A percentile compares a stretch with the other conserved stretches of the same genome.
phyloP scores from a whole-genome alignment of 2,329 filamentous ascomycete genomes.

The Penicillium frequentans region DNA sequence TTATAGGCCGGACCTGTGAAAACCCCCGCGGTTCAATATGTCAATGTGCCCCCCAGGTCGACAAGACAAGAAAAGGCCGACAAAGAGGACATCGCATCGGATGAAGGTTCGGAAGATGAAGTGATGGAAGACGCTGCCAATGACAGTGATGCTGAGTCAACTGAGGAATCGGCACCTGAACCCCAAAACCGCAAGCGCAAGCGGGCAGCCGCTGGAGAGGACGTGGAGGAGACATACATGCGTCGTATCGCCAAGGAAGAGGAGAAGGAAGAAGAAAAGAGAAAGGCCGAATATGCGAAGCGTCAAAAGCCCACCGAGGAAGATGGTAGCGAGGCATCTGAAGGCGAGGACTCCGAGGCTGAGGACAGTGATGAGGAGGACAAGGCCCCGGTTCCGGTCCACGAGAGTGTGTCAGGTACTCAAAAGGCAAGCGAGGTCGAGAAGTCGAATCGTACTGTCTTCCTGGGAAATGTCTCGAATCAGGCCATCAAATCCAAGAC shows the following conservation, averaged over 20 bases:
- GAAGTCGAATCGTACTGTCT: constrained; percentile 86
- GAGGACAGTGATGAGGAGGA: constrained; percentile 37
- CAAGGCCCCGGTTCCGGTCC: constrained; percentile 31
- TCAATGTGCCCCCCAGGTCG: constrained; percentile 4
- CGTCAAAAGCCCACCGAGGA: constrained; percentile 36
- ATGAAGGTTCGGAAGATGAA: constrained; percentile 35
- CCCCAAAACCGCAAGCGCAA: constrained; percentile 52
- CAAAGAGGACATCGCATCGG: constrained; percentile 27
- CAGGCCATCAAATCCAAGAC: constrained; percentile 79
- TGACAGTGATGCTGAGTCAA: constrained; percentile 52
- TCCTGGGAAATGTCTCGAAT: constrained; percentile 86
- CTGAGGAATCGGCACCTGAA: constrained; percentile 32
- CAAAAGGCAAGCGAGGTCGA: constrained; percentile 62
- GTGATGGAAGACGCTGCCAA: constrained; percentile 46
- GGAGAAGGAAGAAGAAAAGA: constrained; percentile 36
- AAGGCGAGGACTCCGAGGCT: constrained; percentile 22
- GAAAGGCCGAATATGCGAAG: constrained; percentile 37
- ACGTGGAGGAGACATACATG: constrained; percentile 47
- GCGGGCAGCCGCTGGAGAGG: constrained; percentile 51
- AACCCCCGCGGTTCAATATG: constrained; percentile 29
- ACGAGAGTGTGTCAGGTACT: constrained; percentile 40
- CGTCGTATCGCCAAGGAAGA: constrained; percentile 45
- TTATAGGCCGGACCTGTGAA: constrained; percentile 42
- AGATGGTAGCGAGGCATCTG: constrained; percentile 31
- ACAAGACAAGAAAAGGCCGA: constrained; percentile 16